Conservation (phyloP, 768 basidiomycete species). For the Mycena floridula region DNA sequence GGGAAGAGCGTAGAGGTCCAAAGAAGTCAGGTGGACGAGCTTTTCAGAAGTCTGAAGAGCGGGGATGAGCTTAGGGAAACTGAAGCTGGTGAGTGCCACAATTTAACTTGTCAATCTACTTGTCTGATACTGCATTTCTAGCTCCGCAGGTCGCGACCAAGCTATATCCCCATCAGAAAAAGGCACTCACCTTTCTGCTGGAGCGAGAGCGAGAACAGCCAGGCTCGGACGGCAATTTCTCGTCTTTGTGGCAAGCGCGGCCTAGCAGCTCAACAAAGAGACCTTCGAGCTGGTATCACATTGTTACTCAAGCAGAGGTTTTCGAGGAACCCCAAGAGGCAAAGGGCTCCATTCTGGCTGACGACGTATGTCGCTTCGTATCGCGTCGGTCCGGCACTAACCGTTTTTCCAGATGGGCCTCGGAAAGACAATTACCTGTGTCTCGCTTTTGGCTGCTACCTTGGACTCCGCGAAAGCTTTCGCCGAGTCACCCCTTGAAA, state of each 20-base stretch:
- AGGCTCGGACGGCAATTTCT: constrained; percentile 51
- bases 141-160: constrained; percentile 72
- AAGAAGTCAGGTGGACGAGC: constrained; percentile 87
- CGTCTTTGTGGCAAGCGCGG: constrained; percentile 67
- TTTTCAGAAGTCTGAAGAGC: constrained; percentile 83
- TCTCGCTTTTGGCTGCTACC: constrained; percentile 89
- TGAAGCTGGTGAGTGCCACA: constrained; percentile 61
- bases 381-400: constrained; percentile 11
- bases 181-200: constrained; percentile 91
- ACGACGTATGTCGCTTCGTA: constrained; percentile 68
- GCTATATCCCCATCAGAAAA: constrained; percentile 97
- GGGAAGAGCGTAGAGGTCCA: constrained; percentile 88
- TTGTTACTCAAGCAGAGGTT: constrained; percentile 78
- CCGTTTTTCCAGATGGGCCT: constrained; percentile 77
- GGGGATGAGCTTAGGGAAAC: constrained; percentile 86
- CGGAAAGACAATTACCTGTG: constrained; percentile 94
- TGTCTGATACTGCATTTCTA: constrained; percentile 19
- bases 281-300: constrained; percentile 61
- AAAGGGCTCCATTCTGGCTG: constrained; percentile 90
- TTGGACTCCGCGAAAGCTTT: constrained; percentile 64
- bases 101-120: constrained; percentile 10
- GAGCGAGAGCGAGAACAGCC: constrained; percentile 74
- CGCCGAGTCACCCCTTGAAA: constrained; percentile 47
- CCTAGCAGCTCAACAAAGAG: constrained; percentile 39
- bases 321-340: constrained; percentile 61